Base-by-base conservation (phyloP, 345 rosid species). In the Nasturtium officinale region DNA sequence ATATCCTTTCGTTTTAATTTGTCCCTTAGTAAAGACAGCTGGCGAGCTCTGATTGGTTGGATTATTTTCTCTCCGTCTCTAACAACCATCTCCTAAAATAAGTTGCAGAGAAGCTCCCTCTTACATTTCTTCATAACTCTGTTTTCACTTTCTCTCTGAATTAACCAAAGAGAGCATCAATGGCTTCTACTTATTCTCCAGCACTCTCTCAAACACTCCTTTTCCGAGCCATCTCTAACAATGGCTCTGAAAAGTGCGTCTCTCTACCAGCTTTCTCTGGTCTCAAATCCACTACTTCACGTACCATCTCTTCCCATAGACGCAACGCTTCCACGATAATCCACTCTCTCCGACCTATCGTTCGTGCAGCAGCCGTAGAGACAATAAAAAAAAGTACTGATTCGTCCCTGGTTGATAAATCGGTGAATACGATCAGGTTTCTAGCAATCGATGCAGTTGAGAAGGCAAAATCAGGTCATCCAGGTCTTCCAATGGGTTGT, bases 401-500 rank as follows among this genome's bases (percentile, higher is more conserved):
- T 52, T 81, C 90, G 23, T 54, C 95, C 9, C 67, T 94, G 70
- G 83, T 94, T 45, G 98, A 88, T 65, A 87, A 88, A 69, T 94
- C 96, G 29, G 48, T 91, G 25, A 91, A 94, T 62, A 85, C 97
- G 51, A 94, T 94, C 40, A 74, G 98, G 80, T 91, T 94, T 77
- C 81, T 94, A 26, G 89, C 96, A 21, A 68, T 94, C 40, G 98
- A 94, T 69, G 95, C 98, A 5, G 98, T 94, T 9, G 97, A 94
- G 85, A 94, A 91, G 82, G 98, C 97, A 0, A 94, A 94, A 72
- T 94, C 97, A 4, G 98, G 97, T 2, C 97, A 94, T 72, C 98
- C 98, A 1, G 98, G 98, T 23, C 81, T 94, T 61, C 98, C 98
- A 17, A 91, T 94, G 98, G 98, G 98, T 0, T 94, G 96, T 76